Percentiles rank a stretch among this genome's conserved stretches.
phyloP scores from a whole-genome alignment of 495 filamentous ascomycete genomes.

The Annulohypoxylon maeteangense region DNA sequence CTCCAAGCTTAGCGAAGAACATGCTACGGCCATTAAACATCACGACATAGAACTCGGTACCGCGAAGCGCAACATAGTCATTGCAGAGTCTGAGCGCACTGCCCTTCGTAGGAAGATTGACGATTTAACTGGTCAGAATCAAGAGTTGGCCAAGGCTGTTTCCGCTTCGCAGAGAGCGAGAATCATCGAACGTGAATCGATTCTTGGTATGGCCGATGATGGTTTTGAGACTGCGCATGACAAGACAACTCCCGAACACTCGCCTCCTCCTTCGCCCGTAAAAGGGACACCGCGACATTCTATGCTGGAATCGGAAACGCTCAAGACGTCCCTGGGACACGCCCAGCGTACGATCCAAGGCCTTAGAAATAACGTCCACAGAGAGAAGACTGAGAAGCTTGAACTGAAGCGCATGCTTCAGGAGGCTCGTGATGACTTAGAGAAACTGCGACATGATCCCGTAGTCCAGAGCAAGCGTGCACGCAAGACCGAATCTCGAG shows the following conservation, averaged over 20 bases:
- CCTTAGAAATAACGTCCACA: slow-evolving; percentile 90
- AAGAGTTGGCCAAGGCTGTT: slow-evolving; percentile 82
- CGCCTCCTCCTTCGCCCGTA: slow-evolving; percentile 86
- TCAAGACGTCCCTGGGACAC: slow-evolving; percentile 92
- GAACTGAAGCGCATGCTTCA: slow-evolving; percentile 96
- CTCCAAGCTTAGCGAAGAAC: slow-evolving; percentile 82
- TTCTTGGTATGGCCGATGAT: slow-evolving; percentile 67
- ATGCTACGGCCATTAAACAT: slow-evolving; percentile 76
- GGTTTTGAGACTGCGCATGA: slow-evolving; percentile 73
- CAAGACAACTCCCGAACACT: slow-evolving; percentile 83
- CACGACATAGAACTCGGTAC: slow-evolving; percentile 87
- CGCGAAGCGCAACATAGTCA: slow-evolving; percentile 76
- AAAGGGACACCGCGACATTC: slow-evolving; percentile 92
- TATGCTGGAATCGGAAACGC: slow-evolving; percentile 89
- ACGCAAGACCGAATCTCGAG: slow-evolving; percentile 74
- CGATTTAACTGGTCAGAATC: slow-evolving; percentile 85
- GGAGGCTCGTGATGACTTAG: slow-evolving; percentile 93
- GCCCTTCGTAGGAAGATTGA: slow-evolving; percentile 83
- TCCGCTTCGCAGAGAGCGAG: slow-evolving; percentile 73
- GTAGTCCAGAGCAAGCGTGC: slow-evolving; percentile 66
- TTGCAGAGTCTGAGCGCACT: slow-evolving; percentile 77
- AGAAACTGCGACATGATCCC: slow-evolving; percentile 73
- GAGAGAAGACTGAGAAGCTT: slow-evolving; percentile 97
- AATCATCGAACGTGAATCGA: slow-evolving; percentile 69
- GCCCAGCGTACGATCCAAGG: slow-evolving; percentile 97